phyloP scores from a whole-genome alignment of 176 grass and related monocot species.

The Dactylis glomerata region DNA sequence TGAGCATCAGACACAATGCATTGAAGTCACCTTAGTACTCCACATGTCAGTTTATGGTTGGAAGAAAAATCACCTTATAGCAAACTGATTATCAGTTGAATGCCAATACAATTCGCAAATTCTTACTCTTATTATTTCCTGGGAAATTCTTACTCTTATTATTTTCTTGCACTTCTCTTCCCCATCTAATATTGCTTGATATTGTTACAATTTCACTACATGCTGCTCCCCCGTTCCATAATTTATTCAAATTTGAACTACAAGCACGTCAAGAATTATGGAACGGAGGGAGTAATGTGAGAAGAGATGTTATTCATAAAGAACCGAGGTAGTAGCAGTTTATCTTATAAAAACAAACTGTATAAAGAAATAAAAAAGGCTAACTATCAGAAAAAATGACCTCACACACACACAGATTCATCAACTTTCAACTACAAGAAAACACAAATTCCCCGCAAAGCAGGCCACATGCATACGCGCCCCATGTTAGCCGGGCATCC shows the following conservation, averaged over 20 bases:
- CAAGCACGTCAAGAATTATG: too few species aligned
- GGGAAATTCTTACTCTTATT: too few species aligned
- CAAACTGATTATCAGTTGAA: too few species aligned
- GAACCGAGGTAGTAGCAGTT: not conserved
- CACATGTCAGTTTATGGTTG: too few species aligned
- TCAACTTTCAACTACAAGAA: not conserved
- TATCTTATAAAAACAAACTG: not conserved
- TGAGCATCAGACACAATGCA: not conserved
- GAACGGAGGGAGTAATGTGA: too few species aligned
- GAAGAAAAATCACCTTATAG: too few species aligned
- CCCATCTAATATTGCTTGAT: not conserved
- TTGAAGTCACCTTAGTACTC: not conserved
- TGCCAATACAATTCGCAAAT: too few species aligned
- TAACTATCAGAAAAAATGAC: not conserved
- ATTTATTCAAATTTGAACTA: too few species aligned
- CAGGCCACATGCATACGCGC: slow-evolving; percentile 2
- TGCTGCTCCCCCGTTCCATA: too few species aligned
- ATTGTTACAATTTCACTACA: not conserved
- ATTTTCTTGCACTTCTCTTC: too few species aligned
- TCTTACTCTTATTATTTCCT: too few species aligned
- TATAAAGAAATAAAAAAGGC: not conserved
- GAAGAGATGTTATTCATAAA: not conserved
- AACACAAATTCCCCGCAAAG: not conserved
- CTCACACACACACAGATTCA: not conserved
- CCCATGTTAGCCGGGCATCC: not conserved